phyloP scores from a whole-genome alignment of 1,284 basidiomycete species.

The Malassezia sympodialis region DNA sequence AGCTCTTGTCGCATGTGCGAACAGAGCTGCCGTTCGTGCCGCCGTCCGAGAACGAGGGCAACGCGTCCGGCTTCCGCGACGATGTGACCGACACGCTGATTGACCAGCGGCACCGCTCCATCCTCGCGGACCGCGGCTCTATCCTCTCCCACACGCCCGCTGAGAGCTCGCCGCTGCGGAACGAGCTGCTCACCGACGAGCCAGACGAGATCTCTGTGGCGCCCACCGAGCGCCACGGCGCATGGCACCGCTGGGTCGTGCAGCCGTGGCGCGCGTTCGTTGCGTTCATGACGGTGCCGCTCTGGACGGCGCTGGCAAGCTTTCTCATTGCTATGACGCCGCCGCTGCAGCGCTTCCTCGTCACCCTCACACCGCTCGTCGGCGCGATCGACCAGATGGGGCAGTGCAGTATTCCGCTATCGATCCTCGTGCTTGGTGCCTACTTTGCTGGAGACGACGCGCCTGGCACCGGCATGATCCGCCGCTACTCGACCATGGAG shows the following conservation, averaged over 20 bases:
- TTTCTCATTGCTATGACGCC: conserved; percentile 69
- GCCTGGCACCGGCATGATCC: not conserved
- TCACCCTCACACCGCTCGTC: conserved; percentile 47
- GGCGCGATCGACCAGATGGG: conserved; percentile 50
- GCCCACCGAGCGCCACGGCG: not conserved
- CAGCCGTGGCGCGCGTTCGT: conserved; percentile 52
- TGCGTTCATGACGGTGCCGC: conserved; percentile 68
- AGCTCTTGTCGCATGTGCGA: conserved; percentile 40
- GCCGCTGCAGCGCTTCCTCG: conserved; percentile 53
- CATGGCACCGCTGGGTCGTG: conserved; percentile 1
- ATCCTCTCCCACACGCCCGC: not conserved
- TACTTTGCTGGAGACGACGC: conserved; percentile 56
- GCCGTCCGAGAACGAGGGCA: not conserved
- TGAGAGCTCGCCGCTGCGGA: not conserved
- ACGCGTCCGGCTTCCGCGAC: conserved; percentile 2
- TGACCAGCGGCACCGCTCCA: conserved; percentile 6
- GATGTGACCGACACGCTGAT: conserved; percentile 16
- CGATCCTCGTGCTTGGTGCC: conserved; percentile 79
- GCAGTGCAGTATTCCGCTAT: conserved; percentile 60
- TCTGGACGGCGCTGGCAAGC: conserved; percentile 58
- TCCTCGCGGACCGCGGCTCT: conserved; percentile 1
- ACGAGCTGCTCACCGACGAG: conserved; percentile 3
- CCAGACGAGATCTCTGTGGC: not conserved
- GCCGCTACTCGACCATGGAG: not conserved
- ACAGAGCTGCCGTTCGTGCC: not conserved